Conservation (phyloP, 345 rosid species). For the Ceriops decandra region DNA sequence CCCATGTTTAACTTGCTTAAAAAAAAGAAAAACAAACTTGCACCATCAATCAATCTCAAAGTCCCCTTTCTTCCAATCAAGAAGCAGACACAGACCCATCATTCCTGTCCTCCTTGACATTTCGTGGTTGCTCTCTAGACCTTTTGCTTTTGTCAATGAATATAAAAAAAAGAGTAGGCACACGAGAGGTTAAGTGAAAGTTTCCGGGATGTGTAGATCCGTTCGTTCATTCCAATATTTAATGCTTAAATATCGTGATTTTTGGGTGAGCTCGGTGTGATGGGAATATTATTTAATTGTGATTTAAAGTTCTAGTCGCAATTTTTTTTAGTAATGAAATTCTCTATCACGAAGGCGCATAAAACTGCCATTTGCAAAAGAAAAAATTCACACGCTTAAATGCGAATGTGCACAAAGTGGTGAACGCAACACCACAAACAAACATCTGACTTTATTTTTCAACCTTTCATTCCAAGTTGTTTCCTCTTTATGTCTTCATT, state of each 20-base stretch:
- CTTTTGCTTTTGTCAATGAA: conserved; percentile 5
- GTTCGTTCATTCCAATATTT: not conserved
- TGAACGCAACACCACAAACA: conserved; percentile 4
- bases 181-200: not conserved
- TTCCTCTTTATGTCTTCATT: not conserved
- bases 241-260: not conserved
- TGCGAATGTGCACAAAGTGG: conserved; percentile 3
- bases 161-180: not conserved
- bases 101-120: conserved; percentile 1
- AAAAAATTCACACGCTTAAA: not conserved
- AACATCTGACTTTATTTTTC: conserved; percentile 7
- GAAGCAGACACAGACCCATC: not conserved
- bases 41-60: not conserved
- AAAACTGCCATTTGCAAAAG: not conserved
- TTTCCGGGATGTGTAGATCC: not conserved
- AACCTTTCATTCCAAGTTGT: conserved; percentile 10
- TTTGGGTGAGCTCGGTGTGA: too few relatives aligned
- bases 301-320: too few relatives aligned
- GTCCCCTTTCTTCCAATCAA: conserved; percentile 1
- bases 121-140: conserved; percentile 6
- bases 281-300: too few relatives aligned
- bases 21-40: too few relatives aligned
- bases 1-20: not conserved
- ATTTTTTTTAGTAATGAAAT: not conserved
- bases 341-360: not conserved